Evolutionary conservation across 108 stramenopile species (phyloP), one percentile per base, ranked within the genome.

Genomic region (Cyclotella baltica): DNA sequence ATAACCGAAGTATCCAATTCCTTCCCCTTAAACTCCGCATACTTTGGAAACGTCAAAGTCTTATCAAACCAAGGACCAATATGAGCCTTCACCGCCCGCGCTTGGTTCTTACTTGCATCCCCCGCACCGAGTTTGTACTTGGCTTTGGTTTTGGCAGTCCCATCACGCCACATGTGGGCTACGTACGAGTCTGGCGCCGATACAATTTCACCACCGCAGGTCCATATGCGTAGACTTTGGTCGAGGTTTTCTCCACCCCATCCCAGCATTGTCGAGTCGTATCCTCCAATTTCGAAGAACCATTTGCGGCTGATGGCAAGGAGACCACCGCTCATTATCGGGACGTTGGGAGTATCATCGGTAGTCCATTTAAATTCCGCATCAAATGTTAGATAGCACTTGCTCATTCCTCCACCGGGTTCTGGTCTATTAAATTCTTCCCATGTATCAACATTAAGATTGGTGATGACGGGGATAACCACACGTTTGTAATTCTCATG

Each of bases 271-370:
- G 55, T 73, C 5, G 69, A 53, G 72, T 80, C 79, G 29, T 80
- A 80, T 50, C 79, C 79, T 62, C 79, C 79, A 51, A 80, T 80
- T 68, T 80, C 79, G 40, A 80, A 80, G 72, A 80, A 80, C 79
- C 79, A 80, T 67, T 62, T 80, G 35, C 72, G 72, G 67, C 79
- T 80, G 20, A 80, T 80, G 48, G 79, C 79, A 18, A 80, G 35
- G 15, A 80, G 67, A 28, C 79, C 79, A 10, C 79, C 79, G 50
- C 79, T 80, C 79, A 80, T 80, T 16, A 80, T 80, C 13, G 79
- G 79, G 27, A 80, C 79, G 18, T 67, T 61, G 30, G 79, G 66
- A 20, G 79, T 80, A 19, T 80, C 56, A 48, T 80, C 76, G 2
- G 67, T 78, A 4, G 75, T 81, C 80, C 75, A 76, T 47, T 82